Percentiles rank a stretch among this genome's conserved stretches.
Conservation (phyloP, 805 yeast species). For the Saturnispora kantuleensis region DNA sequence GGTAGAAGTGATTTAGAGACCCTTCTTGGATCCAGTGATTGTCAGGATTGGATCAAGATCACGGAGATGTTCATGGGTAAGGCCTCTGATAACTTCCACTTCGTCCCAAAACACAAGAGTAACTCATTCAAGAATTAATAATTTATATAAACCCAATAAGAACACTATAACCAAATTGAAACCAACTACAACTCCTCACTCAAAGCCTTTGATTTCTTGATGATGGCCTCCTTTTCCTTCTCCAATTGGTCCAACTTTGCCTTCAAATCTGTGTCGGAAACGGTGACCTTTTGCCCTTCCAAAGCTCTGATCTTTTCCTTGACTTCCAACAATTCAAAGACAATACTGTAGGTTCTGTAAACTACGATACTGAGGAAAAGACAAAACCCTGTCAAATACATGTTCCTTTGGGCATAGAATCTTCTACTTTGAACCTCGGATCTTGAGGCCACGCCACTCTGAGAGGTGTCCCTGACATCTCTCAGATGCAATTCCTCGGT, state of each 20-base stretch:
- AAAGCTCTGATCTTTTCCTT: slow-evolving; percentile 39
- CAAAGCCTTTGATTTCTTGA: slow-evolving; percentile 63
- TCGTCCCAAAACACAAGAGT: slow-evolving; percentile 92
- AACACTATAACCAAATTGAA: neutral
- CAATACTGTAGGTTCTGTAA: slow-evolving; percentile 73
- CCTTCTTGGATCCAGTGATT: slow-evolving; percentile 72
- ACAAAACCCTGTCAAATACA: slow-evolving; percentile 93
- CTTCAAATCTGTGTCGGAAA: slow-evolving; percentile 27
- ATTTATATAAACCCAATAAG: neutral
- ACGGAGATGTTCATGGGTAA: slow-evolving; percentile 94
- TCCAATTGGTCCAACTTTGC: slow-evolving; percentile 48
- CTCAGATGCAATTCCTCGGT: slow-evolving; percentile 43
- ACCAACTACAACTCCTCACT: slow-evolving; percentile 47
- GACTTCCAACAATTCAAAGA: slow-evolving; percentile 57
- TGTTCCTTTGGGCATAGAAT: slow-evolving; percentile 92
- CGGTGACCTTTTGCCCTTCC: slow-evolving; percentile 15
- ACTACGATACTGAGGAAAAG: slow-evolving; percentile 79
- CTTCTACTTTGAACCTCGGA: slow-evolving; percentile 82
- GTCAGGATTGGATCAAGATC: slow-evolving; percentile 90
- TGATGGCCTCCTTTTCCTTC: slow-evolving; percentile 53
- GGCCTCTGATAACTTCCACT: slow-evolving; percentile 62
- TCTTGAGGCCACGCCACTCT: slow-evolving; percentile 40
- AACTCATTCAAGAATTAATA: slow-evolving; percentile 47
- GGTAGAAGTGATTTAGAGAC: slow-evolving; percentile 94
- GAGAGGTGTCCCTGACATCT: slow-evolving; percentile 12